A percentile compares a stretch with the other conserved stretches of the same genome.
Conservation (phyloP, 805 yeast species). For the Saturnispora sekii region DNA sequence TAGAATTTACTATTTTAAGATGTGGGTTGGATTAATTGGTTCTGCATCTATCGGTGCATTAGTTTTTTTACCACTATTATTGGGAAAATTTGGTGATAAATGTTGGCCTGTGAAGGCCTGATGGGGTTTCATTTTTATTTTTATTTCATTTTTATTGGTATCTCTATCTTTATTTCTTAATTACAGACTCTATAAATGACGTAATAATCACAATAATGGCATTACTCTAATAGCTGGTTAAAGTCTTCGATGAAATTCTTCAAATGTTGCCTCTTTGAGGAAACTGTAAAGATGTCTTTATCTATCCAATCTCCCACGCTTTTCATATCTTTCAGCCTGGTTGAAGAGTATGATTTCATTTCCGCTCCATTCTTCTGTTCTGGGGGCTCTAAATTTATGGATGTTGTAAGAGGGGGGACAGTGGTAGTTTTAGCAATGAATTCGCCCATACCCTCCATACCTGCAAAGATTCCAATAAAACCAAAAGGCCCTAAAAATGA, state of each 20-base stretch:
- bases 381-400: background rate
- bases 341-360: slow-evolving; percentile 6
- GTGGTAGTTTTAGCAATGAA: slow-evolving; percentile 2
- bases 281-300: background rate
- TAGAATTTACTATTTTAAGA: slow-evolving; percentile 83
- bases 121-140: too few species aligned
- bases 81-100: slow-evolving; percentile 53
- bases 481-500: slow-evolving; percentile 7
- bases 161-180: too few species aligned
- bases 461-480: slow-evolving; percentile 1
- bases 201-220: too few species aligned
- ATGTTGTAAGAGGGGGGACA: background rate
- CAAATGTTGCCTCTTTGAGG: slow-evolving; percentile 1
- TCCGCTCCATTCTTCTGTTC: background rate
- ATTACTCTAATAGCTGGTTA: slow-evolving; percentile 1
- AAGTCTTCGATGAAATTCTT: slow-evolving; percentile 5
- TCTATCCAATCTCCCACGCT: slow-evolving; percentile 10
- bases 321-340: slow-evolving; percentile 8
- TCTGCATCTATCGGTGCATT: slow-evolving; percentile 75
- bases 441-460: slow-evolving; percentile 3
- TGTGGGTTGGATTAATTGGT: slow-evolving; percentile 80
- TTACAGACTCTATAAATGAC: too few species aligned
- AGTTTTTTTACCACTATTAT: slow-evolving; percentile 64
- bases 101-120: slow-evolving; percentile 2
- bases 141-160: too few species aligned